These are phyloP conservation scores for Neurospora sp. DNA, from an alignment of 495 filamentous ascomycete species.

Conservation along the genomic window DNA sequence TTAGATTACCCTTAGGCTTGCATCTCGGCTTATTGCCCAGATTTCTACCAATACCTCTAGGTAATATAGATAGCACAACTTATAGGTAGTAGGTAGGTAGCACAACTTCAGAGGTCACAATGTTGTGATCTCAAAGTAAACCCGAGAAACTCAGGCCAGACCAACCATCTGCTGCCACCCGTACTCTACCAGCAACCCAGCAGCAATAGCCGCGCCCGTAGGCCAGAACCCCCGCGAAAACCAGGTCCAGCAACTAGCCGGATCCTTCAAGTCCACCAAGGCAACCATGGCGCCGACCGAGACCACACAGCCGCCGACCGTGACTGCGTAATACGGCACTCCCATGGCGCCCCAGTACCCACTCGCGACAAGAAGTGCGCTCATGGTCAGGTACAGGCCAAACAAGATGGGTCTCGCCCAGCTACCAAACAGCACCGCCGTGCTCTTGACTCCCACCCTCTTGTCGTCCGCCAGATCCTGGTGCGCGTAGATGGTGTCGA, in stretches of 20 bases:
- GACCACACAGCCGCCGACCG: constrained; percentile 17
- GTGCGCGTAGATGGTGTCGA: constrained; percentile 36
- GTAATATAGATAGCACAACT: too few relatives aligned
- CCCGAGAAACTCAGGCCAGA: too few relatives aligned
- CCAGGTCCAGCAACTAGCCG: constrained; percentile 32
- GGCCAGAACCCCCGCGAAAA: constrained; percentile 30
- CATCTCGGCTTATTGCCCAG: too few relatives aligned
- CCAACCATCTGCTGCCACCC: too few relatives aligned
- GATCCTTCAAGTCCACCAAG: constrained; percentile 26
- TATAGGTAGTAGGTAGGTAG: too few relatives aligned
- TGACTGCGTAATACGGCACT: constrained; percentile 17
- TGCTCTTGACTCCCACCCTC: constrained; percentile 25
- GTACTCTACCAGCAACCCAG: constrained; percentile 24
- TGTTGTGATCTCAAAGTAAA: too few relatives aligned
- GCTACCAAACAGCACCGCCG: constrained; percentile 28
- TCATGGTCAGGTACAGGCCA: constrained; percentile 16
- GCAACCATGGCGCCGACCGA: constrained; percentile 28
- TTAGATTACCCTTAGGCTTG: too few relatives aligned
- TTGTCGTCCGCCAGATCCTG: constrained; percentile 30
- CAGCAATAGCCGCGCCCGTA: constrained; percentile 22
- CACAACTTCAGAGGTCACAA: too few relatives aligned
- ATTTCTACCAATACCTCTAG: too few relatives aligned
- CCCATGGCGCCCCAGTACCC: constrained; percentile 19
- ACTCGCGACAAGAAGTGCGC: constrained; percentile 12
- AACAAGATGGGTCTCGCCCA: constrained; percentile 22